A percentile compares a stretch with the other conserved stretches of the same genome.
Evolutionary conservation across 768 basidiomycete genomes (phyloP).

Genomic region (Strobilomyces echinocephalus): DNA sequence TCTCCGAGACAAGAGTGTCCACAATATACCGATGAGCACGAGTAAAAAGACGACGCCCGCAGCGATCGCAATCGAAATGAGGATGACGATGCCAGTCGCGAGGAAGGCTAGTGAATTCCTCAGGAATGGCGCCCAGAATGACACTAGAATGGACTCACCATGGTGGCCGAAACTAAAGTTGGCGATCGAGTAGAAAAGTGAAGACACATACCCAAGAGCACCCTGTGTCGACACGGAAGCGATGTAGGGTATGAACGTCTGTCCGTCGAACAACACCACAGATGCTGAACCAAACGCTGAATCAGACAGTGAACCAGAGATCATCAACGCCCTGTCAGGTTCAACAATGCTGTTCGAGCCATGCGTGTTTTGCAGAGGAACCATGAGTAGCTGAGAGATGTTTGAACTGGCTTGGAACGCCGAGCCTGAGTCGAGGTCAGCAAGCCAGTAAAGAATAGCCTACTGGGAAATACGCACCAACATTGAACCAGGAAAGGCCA

Average conservation of each 20-base stretch:
- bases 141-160: constrained; percentile 43
- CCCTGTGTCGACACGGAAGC: constrained; percentile 63
- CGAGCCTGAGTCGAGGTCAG: constrained; percentile 40
- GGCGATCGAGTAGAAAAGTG: constrained; percentile 78
- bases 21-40: constrained; percentile 78
- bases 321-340: constrained; percentile 82
- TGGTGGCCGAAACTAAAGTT: constrained; percentile 70
- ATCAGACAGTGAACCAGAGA: constrained; percentile 74
- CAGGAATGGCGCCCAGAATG: background rate
- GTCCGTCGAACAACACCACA: constrained; percentile 83
- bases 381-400: constrained; percentile 83
- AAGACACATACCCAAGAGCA: constrained; percentile 62
- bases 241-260: constrained; percentile 77
- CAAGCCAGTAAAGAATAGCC: background rate
- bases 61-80: constrained; percentile 95
- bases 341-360: constrained; percentile 65
- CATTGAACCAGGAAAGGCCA: constrained; percentile 65
- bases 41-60: constrained; percentile 90
- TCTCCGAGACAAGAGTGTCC: constrained; percentile 80
- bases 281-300: constrained; percentile 74
- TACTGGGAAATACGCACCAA: constrained; percentile 42
- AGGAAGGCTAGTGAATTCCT: constrained; percentile 60
- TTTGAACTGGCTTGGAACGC: constrained; percentile 52
- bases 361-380: constrained; percentile 81
- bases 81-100: constrained; percentile 87